A percentile compares a stretch with the other conserved stretches of the same genome.
These are phyloP conservation scores for Daldinia eschscholtzii DNA, from an alignment of 2,329 filamentous ascomycete species.

Conservation along the genomic window DNA sequence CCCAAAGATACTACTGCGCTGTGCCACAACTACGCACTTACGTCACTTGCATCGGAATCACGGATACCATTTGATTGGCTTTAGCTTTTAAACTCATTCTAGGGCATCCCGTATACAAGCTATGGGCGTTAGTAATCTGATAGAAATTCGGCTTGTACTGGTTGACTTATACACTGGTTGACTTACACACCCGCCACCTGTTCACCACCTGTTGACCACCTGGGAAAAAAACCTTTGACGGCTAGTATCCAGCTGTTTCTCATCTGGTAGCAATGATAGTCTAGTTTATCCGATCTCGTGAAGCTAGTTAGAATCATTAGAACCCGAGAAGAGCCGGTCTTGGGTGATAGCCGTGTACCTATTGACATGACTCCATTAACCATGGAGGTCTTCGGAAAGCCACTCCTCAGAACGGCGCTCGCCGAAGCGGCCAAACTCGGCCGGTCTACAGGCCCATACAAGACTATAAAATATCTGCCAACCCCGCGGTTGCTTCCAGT, in stretches of 20 bases:
- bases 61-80: not conserved
- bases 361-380: not conserved
- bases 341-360: no score
- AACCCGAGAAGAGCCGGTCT: not conserved
- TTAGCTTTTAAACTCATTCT: not conserved
- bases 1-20: not conserved
- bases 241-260: not conserved
- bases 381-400: not conserved
- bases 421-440: not conserved
- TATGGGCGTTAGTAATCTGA: no score
- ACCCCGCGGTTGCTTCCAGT: constrained; percentile 34
- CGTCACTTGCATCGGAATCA: not conserved
- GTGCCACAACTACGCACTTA: not conserved
- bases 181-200: not conserved
- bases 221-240: not conserved
- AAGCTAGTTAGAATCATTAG: not conserved
- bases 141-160: no score
- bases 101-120: not conserved
- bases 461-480: constrained; percentile 2
- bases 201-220: not conserved
- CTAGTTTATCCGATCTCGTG: not conserved
- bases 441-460: not conserved
- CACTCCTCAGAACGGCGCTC: not conserved
- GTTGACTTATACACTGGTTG: no score
- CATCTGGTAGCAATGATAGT: not conserved